Evolutionary conservation across 2,329 filamentous ascomycete genomes (phyloP), one percentile per base, ranked within the genome.

Genomic region (Xylaria hypoxylon): DNA sequence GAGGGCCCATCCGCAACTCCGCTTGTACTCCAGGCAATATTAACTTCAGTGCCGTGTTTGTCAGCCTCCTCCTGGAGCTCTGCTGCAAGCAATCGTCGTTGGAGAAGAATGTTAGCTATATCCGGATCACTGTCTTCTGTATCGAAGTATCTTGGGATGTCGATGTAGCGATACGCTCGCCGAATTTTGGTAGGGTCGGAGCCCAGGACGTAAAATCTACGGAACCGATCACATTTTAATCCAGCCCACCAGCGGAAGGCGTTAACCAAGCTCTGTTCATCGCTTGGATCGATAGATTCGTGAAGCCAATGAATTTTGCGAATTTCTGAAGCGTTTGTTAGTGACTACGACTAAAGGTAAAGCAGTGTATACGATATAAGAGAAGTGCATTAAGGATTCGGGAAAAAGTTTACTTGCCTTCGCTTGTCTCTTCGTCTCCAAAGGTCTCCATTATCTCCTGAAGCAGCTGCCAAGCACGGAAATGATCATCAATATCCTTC

Each of bases 191-290:
- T 57, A 2, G 74, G 44, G 68, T 72, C 68, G 0, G 86, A 86
- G 2, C 87, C 87, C 4, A 90, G 61, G 2, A 90, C 84, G 19
- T 80, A 78, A 69, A 90, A 89, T 42, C 81, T 84, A 35, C 86
- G 83, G 71, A 83, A 86, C 45, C 77, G 76, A 63, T 88, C 83
- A 40, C 87, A 72, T 33, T 83, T 82, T 62, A 75, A 66, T 35
- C 80, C 77, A 0, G 86, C 80, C 88, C 87, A 90, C 75, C 81
- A 85, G 1, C 85, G 86, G 73, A 89, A 90, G 84, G 86, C 89
- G 68, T 89, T 87, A 10, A 90, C 82, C 31, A 90, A 77, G 63
- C 84, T 88, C 72, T 89, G 85, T 72, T 90, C 88, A 67, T 90
- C 87, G 61, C 86, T 85, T 0, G 82, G 79, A 62, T 88, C 83